Percentiles rank a stretch among this genome's conserved stretches.
Conservation (phyloP, 169 alveolate genomes). For the Amoebophrya sp. region DNA sequence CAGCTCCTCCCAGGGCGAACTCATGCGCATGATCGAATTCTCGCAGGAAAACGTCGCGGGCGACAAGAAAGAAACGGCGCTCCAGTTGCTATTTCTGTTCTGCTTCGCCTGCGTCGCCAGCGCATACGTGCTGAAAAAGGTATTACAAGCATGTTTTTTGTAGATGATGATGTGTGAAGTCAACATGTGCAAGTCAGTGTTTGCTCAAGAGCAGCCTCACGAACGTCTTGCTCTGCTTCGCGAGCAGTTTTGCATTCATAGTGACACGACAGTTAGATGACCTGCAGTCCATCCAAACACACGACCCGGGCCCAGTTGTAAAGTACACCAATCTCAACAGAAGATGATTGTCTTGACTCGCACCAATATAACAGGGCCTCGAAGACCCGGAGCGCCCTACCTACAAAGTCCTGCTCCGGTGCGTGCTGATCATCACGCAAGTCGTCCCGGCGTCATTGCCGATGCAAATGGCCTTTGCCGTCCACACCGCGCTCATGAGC, state of each 20-base stretch:
- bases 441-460: conserved; percentile 99
- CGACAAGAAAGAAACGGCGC: conserved; percentile 79
- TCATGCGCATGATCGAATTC: conserved; percentile 82
- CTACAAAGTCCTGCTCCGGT: conserved; percentile 84
- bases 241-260: no score
- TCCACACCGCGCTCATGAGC: conserved; percentile 83
- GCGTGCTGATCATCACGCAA: conserved; percentile 87
- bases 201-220: no score
- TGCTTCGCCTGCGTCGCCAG: conserved; percentile 81
- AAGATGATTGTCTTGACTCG: no score
- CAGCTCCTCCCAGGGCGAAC: conserved; percentile 63
- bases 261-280: no score
- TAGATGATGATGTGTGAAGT: no score
- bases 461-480: conserved; percentile 92
- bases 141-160: no score
- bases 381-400: conserved; percentile 44
- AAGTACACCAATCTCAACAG: no score
- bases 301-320: no score
- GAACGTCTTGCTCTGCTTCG: no score
- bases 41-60: conserved; percentile 49
- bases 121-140: conserved; percentile 68
- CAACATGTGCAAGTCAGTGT: no score
- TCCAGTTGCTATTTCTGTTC: conserved; percentile 75
- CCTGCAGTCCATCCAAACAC: no score
- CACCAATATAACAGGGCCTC: conserved; percentile 31